phyloP scores from a whole-genome alignment of 768 basidiomycete species.

The Candolleomyces aberdarensis region DNA sequence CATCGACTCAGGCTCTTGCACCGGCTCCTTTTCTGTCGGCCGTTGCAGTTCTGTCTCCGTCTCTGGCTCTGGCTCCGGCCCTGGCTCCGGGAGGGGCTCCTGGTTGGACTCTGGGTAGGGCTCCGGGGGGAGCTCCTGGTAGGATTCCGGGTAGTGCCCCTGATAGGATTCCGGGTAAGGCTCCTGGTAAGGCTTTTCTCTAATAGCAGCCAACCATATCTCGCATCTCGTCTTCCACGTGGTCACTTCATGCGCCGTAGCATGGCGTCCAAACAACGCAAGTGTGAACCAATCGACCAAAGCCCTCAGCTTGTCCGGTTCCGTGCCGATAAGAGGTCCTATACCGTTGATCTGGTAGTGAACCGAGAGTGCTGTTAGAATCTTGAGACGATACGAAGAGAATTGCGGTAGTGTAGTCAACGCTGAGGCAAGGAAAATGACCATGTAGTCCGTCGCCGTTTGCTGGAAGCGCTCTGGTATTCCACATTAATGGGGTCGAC shows the following conservation, averaged over 20 bases:
- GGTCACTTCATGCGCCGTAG: background rate
- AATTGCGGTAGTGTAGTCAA: background rate
- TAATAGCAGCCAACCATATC: too few relatives aligned
- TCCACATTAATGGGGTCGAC: background rate
- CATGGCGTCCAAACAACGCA: background rate
- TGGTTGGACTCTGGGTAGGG: too few relatives aligned
- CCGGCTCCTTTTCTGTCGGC: too few relatives aligned
- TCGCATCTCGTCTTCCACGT: background rate
- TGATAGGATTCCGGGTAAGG: too few relatives aligned
- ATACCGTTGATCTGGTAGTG: background rate
- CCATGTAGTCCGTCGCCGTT: background rate
- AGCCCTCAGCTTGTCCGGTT: background rate
- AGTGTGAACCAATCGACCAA: background rate
- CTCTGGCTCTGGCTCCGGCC: too few relatives aligned
- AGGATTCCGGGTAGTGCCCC: too few relatives aligned
- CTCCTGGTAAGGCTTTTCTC: too few relatives aligned
- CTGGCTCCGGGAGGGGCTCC: too few relatives aligned
- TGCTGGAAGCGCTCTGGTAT: background rate
- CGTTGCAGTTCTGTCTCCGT: too few relatives aligned
- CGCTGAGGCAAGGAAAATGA: background rate
- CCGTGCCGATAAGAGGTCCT: background rate
- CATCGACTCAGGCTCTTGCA: too few relatives aligned
- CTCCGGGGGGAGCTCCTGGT: too few relatives aligned
- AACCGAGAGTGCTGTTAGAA: background rate
- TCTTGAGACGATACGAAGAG: background rate